Evolutionary conservation across 176 grass and related monocot genomes (phyloP).

Genomic region (Carex cristatella): DNA sequence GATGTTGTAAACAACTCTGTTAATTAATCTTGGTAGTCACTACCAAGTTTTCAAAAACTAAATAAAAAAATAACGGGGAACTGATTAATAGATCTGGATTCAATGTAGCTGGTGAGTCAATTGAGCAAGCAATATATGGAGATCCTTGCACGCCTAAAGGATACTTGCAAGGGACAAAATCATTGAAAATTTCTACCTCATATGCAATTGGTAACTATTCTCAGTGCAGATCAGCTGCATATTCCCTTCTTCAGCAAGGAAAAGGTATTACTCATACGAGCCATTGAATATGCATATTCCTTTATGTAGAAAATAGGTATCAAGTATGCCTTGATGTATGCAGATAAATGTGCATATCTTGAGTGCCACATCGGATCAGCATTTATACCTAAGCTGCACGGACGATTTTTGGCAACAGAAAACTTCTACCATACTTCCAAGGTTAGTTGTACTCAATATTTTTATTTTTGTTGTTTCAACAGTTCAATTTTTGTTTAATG

Average conservation of each 20-base stretch:
- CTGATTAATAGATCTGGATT: conserved; percentile 24
- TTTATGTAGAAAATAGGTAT: background rate
- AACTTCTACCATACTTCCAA: conserved; percentile 92
- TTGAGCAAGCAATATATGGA: conserved; percentile 48
- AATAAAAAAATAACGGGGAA: background rate
- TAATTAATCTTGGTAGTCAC: too few species aligned
- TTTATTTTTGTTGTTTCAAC: background rate
- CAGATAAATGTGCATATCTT: conserved; percentile 64
- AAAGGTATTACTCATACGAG: conserved; percentile 43
- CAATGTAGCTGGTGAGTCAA: conserved; percentile 50
- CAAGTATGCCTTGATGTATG: conserved; percentile 18
- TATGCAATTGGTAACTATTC: conserved; percentile 75
- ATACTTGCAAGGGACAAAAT: conserved; percentile 28
- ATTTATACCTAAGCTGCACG: conserved; percentile 61
- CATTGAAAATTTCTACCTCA: conserved; percentile 38
- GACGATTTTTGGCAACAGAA: conserved; percentile 82
- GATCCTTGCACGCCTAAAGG: conserved; percentile 88
- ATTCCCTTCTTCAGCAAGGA: conserved; percentile 65
- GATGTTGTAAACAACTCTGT: too few species aligned
- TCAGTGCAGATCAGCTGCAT: conserved; percentile 60
- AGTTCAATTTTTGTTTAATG: conserved; percentile 3
- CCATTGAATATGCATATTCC: background rate
- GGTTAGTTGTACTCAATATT: conserved; percentile 38
- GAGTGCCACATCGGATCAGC: conserved; percentile 54
- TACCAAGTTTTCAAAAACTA: too few species aligned